Evolutionary conservation across 2,329 filamentous ascomycete genomes (phyloP), one percentile per base, ranked within the genome.

Genomic region (Aspergillus sp.): DNA sequence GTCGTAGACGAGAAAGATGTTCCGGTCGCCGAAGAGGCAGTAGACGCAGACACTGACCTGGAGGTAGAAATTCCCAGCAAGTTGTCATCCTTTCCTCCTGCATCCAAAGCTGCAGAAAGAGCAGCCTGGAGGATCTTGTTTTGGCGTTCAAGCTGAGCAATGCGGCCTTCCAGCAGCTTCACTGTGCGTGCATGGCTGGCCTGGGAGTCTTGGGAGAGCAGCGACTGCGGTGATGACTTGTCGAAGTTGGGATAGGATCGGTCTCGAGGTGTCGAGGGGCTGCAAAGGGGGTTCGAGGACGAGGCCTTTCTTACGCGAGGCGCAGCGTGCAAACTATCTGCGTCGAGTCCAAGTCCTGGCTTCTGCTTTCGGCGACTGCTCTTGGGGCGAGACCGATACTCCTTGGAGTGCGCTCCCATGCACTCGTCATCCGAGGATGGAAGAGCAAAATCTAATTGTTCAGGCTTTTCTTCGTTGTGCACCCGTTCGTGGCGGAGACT

Each of bases 91-190:
- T 64, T 66, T 28, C 57, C 58, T 6, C 65, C 64, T 5, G 62
- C 61, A 40, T 69, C 65, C 27, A 70, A 50, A 5, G 67, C 66
- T 1, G 67, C 66, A 29, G 69, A 48, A 7, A 71, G 59, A 30
- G 68, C 68, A 5, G 68, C 67, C 31, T 69, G 67, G 8, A 71
- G 63, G 40, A 69, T 60, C 43, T 64, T 64, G 50, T 71, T 71
- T 40, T 71, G 68, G 10, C 64, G 65, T 44, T 70, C 67, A 6
- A 71, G 61, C 19, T 64, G 59, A 7, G 62, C 58, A 31, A 70
- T 58, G 11, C 66, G 65, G 11, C 61, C 60, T 45, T 70, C 65
- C 6, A 69, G 59, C 34, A 54, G 51, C n/a, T 57, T 50, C 9
- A 57, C 41, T 3, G 48, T 27, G 12, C 56, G 51, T 12, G 46